Evolutionary conservation across 2,329 filamentous ascomycete genomes (phyloP), one percentile per base, ranked within the genome.

Genomic region (Aspergillus sp.): DNA sequence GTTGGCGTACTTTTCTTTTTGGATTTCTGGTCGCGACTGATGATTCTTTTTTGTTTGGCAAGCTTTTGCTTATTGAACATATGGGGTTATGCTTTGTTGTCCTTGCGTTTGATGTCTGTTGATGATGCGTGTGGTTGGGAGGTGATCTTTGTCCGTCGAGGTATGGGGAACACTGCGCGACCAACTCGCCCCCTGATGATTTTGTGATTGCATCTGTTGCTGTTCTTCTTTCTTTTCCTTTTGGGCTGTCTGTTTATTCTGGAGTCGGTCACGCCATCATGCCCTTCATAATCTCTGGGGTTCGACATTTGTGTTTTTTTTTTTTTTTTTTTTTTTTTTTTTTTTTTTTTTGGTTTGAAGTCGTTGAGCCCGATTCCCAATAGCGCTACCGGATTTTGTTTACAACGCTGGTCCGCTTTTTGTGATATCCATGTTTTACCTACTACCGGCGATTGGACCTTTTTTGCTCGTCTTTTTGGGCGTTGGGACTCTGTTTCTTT

Each of bases 401-500:
- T 56, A 24, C 49, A 38, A 38, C 47, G 42, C 36, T 47, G 54
- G 42, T 46, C 46, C 24, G 43, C 42, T 54, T 58, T 57, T 65
- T 38, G 14, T 69, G 66, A 70, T 70, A 70, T 69, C 67, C 67
- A 64, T 64, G 59, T 66, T 54, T 53, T 53, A 55, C 45, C 52
- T 53, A 55, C 45, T 53, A 54, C 58, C 51, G 65, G 66, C 65
- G 63, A 67, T 58, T 63, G 63, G 58, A 57, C 53, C 53, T 47
- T 42, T 42, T 20, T 42, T 42, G n/a, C 17, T 42, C 8, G 17
- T 42, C 60, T 59, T 26, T 30, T 30, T 30, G 26, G 66, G 66
- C 65, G 66, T 66, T 59, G 52, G 64, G 62, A 43, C 65, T 60
- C 20, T 59, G 35, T 57, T 63, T 54, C 40, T 57, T 43, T 52